A percentile compares a stretch with the other conserved stretches of the same genome.
phyloP scores from a whole-genome alignment of 257 asterid species.

The Solanum dulcamara region DNA sequence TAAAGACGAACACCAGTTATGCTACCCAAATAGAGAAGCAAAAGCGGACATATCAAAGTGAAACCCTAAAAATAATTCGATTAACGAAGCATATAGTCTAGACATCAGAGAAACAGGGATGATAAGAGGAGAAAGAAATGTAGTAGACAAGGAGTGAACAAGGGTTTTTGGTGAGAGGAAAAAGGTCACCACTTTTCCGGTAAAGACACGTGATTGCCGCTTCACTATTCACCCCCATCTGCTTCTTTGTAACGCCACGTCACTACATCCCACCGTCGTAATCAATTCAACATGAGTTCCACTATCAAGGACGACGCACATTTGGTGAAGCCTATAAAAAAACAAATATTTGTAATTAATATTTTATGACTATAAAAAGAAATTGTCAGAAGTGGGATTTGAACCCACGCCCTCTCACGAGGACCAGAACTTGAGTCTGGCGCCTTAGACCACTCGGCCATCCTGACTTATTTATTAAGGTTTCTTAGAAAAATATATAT shows the following conservation, averaged over 20 bases:
- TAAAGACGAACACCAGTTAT: neutral
- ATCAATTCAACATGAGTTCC: neutral
- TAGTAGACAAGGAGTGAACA: neutral
- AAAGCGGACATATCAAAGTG: neutral
- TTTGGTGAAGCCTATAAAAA: neutral
- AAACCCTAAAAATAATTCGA: neutral
- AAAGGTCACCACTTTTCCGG: neutral
- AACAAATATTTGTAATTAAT: no score
- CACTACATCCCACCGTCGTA: neutral
- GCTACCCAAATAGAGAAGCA: neutral
- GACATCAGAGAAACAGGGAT: constrained; percentile 5
- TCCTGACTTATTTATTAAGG: constrained; percentile 29
- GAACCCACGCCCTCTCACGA: constrained; percentile 86
- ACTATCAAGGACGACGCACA: constrained; percentile 8
- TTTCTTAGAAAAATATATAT: neutral
- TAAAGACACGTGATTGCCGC: constrained; percentile 12
- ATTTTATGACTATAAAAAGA: neutral
- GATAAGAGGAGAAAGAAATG: neutral
- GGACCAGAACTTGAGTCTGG: constrained; percentile 95
- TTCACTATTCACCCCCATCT: constrained; percentile 8
- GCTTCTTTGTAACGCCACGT: constrained; percentile 2
- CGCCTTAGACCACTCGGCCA: constrained; percentile 99
- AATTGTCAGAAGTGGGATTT: constrained; percentile 54
- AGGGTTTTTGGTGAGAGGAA: neutral
- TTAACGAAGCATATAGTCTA: neutral